Conservation (phyloP, 2,329 filamentous ascomycete species). For the Tolypocladium tropicale region DNA sequence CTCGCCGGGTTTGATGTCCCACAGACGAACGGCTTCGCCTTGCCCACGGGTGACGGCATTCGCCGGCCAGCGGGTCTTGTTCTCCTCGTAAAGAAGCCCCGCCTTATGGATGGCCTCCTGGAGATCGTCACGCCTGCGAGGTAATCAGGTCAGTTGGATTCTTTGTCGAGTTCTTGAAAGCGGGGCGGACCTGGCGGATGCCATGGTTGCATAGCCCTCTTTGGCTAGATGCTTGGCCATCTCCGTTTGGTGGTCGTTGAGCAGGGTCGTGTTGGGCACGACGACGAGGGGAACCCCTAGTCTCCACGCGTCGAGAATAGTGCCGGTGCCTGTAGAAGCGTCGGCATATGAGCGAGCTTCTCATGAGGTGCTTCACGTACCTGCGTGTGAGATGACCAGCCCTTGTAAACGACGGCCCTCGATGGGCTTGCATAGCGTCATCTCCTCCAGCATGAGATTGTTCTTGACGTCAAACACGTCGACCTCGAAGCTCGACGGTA, state of each 20-base stretch:
- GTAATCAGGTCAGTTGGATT: not conserved
- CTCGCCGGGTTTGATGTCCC: slow-evolving; percentile 23
- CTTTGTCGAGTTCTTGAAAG: not conserved
- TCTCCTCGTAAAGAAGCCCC: slow-evolving; percentile 24
- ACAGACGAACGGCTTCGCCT: slow-evolving; percentile 16
- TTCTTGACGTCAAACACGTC: slow-evolving; percentile 20
- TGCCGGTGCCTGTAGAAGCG: slow-evolving; percentile 61
- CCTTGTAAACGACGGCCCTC: slow-evolving; percentile 47
- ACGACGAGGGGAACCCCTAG: slow-evolving; percentile 71
- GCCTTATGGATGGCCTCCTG: slow-evolving; percentile 26
- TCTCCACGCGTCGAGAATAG: slow-evolving; percentile 73
- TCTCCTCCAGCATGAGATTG: slow-evolving; percentile 31
- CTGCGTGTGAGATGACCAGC: slow-evolving; percentile 80
- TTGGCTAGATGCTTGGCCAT: slow-evolving; percentile 66
- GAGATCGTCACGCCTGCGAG: slow-evolving; percentile 18
- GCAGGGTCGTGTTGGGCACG: slow-evolving; percentile 71
- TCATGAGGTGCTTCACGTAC: slow-evolving; percentile 34
- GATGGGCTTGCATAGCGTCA: slow-evolving; percentile 41
- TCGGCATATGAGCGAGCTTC: not conserved
- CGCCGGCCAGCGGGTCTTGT: slow-evolving; percentile 22
- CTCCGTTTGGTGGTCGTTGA: slow-evolving; percentile 87
- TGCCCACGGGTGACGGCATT: slow-evolving; percentile 11
- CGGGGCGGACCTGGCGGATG: slow-evolving; percentile 48
- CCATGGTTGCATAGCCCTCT: slow-evolving; percentile 69
- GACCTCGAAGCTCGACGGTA: slow-evolving; percentile 15